Evolutionary conservation across 768 basidiomycete species (phyloP), one percentile per base, ranked within the genome.

Genomic region (Mycena vulgaris): DNA sequence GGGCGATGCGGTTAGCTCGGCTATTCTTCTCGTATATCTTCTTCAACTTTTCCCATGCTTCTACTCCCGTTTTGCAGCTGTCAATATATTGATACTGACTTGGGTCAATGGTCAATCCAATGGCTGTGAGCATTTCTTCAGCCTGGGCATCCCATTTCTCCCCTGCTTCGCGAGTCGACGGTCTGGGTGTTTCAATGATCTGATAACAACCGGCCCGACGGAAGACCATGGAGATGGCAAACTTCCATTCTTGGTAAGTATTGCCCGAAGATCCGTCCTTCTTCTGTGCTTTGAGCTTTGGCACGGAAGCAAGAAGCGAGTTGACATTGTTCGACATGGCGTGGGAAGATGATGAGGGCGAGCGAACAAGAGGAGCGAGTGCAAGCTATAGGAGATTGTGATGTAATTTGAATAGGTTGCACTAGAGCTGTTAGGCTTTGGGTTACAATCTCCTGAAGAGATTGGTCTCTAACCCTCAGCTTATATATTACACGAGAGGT

Each of bases 21-120:
- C 69, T 71, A 56, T 72, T 74, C 67, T 77, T 74, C 71, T 75
- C 73, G 40, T 77, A 77, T 30, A 75, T 52, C 17, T 58, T 48
- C 48, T 63, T 60, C 27, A 76, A 27, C 25, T 11, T n/a, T 3
- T 51, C 25, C 49, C 49, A 51, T 51, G 70, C 55, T 45, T 68
- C 35, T 30, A 56, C 72, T 42, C 72, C 64, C 42, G 57, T 52
- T 35, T 10, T 61, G 52, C 49, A 60, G 53, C 53, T 58, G 13
- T 56, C 37, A 60, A 75, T 75, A 39, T 74, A 72, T 23, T 68
- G 70, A 51, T 76, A 76, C 52, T 76, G 75, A 66, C 58, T 72
- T 2, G 70, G 70, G 17, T 74, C 68, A 47, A 76, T 66, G 19
- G 65, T 74, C 33, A 76, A 71, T 19, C 67, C 73, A 59, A 74